phyloP scores from a whole-genome alignment of 1,284 basidiomycete genomes.

The Ganoderma lingzhi region DNA sequence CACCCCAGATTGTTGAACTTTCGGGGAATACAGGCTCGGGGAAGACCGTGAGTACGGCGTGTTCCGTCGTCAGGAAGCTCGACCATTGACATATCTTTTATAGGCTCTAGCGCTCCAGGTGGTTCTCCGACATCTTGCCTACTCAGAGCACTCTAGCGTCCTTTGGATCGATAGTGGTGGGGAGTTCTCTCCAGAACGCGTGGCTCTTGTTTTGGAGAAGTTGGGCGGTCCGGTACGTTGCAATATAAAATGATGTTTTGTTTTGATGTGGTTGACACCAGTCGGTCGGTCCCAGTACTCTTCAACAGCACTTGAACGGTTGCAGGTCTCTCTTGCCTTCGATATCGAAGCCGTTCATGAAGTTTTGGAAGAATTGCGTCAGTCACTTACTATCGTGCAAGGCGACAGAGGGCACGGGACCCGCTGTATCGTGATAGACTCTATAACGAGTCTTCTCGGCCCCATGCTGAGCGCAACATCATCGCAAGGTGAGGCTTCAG shows the following conservation, averaged over 20 bases:
- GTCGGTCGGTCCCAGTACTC: conserved; percentile 14
- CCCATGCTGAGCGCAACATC: conserved; percentile 70
- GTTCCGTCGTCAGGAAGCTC: not conserved
- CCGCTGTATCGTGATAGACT: conserved; percentile 69
- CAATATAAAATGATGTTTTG: no score
- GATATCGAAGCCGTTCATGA: conserved; percentile 61
- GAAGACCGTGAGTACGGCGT: conserved; percentile 63
- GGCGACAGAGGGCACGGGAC: conserved; percentile 28
- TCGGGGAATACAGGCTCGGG: conserved; percentile 68
- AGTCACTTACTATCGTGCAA: conserved; percentile 24
- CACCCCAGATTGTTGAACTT: conserved; percentile 65
- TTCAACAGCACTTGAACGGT: conserved; percentile 42
- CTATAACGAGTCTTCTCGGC: conserved; percentile 70
- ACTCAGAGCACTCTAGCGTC: conserved; percentile 46
- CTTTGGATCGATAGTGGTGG: conserved; percentile 79
- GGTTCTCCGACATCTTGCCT: conserved; percentile 58
- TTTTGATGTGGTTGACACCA: not conserved
- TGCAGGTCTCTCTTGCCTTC: conserved; percentile 62
- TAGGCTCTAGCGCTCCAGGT: conserved; percentile 68
- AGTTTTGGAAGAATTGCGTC: conserved; percentile 51
- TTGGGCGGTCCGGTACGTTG: conserved; percentile 45
- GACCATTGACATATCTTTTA: not conserved
- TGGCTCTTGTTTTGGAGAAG: conserved; percentile 48
- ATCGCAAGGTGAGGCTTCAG: conserved; percentile 57
- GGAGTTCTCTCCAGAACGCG: conserved; percentile 64